phyloP scores from a whole-genome alignment of 257 asterid genomes.

The Solanum pennellii region DNA sequence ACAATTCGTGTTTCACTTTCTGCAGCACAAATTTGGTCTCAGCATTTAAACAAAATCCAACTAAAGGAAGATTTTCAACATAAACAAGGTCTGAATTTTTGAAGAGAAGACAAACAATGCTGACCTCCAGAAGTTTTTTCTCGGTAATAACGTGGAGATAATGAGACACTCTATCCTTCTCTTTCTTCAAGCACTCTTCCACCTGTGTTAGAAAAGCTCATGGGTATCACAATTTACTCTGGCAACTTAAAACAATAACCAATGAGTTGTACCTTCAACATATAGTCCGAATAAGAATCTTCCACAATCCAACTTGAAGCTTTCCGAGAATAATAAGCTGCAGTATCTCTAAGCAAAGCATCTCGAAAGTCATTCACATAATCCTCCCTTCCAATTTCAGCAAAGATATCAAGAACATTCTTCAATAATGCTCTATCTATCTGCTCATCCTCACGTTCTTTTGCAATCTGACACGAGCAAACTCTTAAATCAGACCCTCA shows the following conservation, averaged over 20 bases:
- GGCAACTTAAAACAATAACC: neutral
- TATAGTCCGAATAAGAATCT: conserved; percentile 49
- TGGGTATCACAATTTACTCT: neutral
- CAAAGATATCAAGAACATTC: conserved; percentile 28
- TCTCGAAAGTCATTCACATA: conserved; percentile 29
- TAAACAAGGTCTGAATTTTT: neutral
- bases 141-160: conserved; percentile 38
- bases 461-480: conserved; percentile 17
- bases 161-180: conserved; percentile 35
- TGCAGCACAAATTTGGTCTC: neutral
- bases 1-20: conserved; percentile 28
- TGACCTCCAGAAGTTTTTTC: conserved; percentile 34
- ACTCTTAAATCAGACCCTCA: neutral
- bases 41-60: neutral
- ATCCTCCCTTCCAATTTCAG: conserved; percentile 24
- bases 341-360: conserved; percentile 27
- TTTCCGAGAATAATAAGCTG: conserved; percentile 37
- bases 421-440: conserved; percentile 37
- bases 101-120: neutral
- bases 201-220: conserved; percentile 8
- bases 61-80: neutral
- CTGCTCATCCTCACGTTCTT: conserved; percentile 24
- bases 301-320: conserved; percentile 44
- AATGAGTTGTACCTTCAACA: conserved; percentile 30
- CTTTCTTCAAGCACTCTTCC: conserved; percentile 40